Evolutionary conservation across 1,284 basidiomycete species (phyloP), one percentile per base, ranked within the genome.

Genomic region (Pseudozyma tsukubaensis): DNA sequence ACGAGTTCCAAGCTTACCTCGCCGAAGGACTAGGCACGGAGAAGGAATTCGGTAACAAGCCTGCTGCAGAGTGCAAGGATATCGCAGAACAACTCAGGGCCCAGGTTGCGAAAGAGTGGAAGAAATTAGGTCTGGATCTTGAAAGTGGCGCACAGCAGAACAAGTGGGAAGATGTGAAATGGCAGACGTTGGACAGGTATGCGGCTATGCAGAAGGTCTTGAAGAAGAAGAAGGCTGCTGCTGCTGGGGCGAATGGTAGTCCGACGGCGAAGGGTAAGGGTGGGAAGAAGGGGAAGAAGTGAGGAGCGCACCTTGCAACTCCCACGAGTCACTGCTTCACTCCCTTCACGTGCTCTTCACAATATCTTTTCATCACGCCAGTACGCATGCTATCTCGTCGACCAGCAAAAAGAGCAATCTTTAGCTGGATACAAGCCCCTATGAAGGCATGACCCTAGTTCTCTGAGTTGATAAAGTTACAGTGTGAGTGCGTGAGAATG

Each of bases 1-100:
- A 83, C 58, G 81, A 83, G 50, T 78, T 77, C 24, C 81, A 82
- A 44, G 81, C 81, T 1, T 83, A 83, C 55, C 58, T 83, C 14
- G 76, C 74, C n/a, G 67, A 78, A 21, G 72, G 72, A 0, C 48
- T 73, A 12, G 75, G 66, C 3, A 74, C 75, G 12, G 63, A 67
- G 44, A 57, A 69, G 32, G 77, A 79, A 47, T 79, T 79, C 36
- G 77, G 77, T 16, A 77, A 76, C 57, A 79, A 79, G 45, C 60
- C 68, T 12, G 72, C 75, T 1, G 52, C 50, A 7, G 68, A 70
- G 19, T 79, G 77, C 59, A 72, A 70, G 19, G 59, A 62, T 1
- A 64, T 77, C 6, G 69, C 75, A 0, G 40, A 53, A 6, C 36
- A 44, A 50, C 42, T 79, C 12, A 54, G 76, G 2, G 45, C 40